Conservation (phyloP, 2,329 filamentous ascomycete species). For the Pleochaeta shiraiana region DNA sequence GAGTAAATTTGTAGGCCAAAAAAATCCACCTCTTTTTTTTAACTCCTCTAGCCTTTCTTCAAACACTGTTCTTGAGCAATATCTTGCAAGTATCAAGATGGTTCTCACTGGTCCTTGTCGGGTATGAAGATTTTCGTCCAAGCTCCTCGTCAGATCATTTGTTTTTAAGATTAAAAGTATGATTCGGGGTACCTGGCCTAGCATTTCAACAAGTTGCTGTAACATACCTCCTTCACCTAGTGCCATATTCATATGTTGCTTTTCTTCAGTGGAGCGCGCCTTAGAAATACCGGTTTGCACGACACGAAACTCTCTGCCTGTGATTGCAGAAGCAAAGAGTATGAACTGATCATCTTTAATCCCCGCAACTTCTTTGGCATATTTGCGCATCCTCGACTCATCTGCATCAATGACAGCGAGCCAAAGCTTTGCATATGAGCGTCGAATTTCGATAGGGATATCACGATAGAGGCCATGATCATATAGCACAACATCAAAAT, state of each 20-base stretch:
- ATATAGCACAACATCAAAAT: conserved; percentile 93
- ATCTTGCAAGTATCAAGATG: conserved; percentile 46
- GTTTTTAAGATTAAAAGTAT: conserved; percentile 94
- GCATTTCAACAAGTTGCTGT: conserved; percentile 66
- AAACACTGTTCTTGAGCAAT: conserved; percentile 44
- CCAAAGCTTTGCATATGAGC: conserved; percentile 93
- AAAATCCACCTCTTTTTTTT: conserved; percentile 27
- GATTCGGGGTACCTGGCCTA: conserved; percentile 74
- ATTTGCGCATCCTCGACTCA: conserved; percentile 65
- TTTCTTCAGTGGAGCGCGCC: conserved; percentile 47
- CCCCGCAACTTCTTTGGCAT: conserved; percentile 73
- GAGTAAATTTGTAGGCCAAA: conserved; percentile 34
- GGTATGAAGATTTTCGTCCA: conserved; percentile 79
- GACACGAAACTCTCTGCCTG: conserved; percentile 71
- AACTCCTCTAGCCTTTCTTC: conserved; percentile 40
- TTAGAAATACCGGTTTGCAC: conserved; percentile 35
- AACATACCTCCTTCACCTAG: conserved; percentile 78
- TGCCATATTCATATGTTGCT: conserved; percentile 64
- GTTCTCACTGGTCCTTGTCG: conserved; percentile 39
- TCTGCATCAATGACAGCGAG: conserved; percentile 85
- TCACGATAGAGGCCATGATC: conserved; percentile 94
- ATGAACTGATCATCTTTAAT: conserved; percentile 81
- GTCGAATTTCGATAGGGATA: conserved; percentile 55
- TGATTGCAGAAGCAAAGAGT: conserved; percentile 90
- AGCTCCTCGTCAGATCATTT: conserved; percentile 80